phyloP scores from a whole-genome alignment of 2,329 filamentous ascomycete species.

The Beauveria sp. region DNA sequence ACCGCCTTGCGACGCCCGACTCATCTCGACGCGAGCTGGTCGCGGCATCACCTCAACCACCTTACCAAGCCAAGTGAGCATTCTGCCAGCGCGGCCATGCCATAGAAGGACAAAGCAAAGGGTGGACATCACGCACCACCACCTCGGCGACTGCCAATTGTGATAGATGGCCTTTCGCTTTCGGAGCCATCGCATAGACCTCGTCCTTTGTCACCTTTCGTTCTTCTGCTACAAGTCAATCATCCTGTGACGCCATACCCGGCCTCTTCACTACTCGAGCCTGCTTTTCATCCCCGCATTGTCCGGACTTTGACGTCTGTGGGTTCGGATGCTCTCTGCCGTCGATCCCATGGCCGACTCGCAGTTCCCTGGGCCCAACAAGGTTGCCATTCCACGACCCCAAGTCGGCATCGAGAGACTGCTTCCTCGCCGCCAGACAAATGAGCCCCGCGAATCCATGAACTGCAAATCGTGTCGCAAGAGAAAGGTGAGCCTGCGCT shows the following conservation, averaged over 20 bases:
- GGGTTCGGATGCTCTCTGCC: constrained; percentile 7
- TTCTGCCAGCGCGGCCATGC: background rate
- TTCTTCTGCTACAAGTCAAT: background rate
- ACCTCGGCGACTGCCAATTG: background rate
- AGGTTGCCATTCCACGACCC: constrained; percentile 58
- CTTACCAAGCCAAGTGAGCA: background rate
- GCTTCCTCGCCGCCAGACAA: constrained; percentile 60
- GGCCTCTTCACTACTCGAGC: background rate
- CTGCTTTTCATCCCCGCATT: background rate
- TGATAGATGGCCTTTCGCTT: background rate
- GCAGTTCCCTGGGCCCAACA: constrained; percentile 36
- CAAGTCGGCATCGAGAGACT: constrained; percentile 77
- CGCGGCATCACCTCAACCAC: background rate
- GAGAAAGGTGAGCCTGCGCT: constrained; percentile 59
- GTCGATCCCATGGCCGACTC: constrained; percentile 10
- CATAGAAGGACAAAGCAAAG: background rate
- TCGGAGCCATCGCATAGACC: background rate
- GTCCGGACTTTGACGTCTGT: background rate
- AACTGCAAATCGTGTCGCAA: constrained; percentile 94
- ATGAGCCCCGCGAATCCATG: constrained; percentile 81
- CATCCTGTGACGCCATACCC: background rate
- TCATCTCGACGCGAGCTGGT: background rate
- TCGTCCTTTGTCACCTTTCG: background rate
- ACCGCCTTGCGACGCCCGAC: background rate
- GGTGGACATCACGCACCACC: background rate